phyloP scores from a whole-genome alignment of 108 stramenopile species.

The Cyclotella kingstonii region DNA sequence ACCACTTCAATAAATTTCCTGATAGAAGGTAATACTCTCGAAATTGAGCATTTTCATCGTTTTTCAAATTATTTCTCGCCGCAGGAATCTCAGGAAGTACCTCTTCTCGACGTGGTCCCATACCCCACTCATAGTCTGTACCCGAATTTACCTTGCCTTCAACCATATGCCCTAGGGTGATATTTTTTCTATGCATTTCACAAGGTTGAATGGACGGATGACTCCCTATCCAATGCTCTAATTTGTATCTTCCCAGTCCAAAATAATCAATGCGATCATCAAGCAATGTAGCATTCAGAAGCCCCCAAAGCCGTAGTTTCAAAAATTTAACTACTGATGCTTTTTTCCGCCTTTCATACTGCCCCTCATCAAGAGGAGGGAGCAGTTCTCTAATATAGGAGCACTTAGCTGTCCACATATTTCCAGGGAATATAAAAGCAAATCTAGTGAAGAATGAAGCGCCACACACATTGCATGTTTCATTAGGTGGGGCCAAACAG shows the following conservation, averaged over 20 bases:
- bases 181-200: slow-evolving; percentile 35
- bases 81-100: slow-evolving; percentile 14
- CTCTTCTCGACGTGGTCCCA: slow-evolving; percentile 36
- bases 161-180: slow-evolving; percentile 37
- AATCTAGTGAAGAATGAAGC: slow-evolving; percentile 46
- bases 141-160: slow-evolving; percentile 13
- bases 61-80: slow-evolving; percentile 11
- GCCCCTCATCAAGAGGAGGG: slow-evolving; percentile 42
- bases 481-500: slow-evolving; percentile 38
- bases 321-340: slow-evolving; percentile 35
- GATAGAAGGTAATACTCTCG: slow-evolving; percentile 46
- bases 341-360: slow-evolving; percentile 31
- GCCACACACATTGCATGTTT: slow-evolving; percentile 49
- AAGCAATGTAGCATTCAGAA: slow-evolving; percentile 25
- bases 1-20: slow-evolving; percentile 49
- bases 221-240: slow-evolving; percentile 58
- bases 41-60: slow-evolving; percentile 35
- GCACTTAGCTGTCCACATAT: slow-evolving; percentile 55
- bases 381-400: slow-evolving; percentile 44
- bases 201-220: slow-evolving; percentile 54
- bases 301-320: slow-evolving; percentile 39
- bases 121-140: slow-evolving; percentile 38
- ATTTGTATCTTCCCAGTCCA: slow-evolving; percentile 46
- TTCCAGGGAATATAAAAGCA: slow-evolving; percentile 50
- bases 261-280: slow-evolving; percentile 45